phyloP scores from a whole-genome alignment of 2,329 filamentous ascomycete genomes.

The Arthrobotrys sinensis region DNA sequence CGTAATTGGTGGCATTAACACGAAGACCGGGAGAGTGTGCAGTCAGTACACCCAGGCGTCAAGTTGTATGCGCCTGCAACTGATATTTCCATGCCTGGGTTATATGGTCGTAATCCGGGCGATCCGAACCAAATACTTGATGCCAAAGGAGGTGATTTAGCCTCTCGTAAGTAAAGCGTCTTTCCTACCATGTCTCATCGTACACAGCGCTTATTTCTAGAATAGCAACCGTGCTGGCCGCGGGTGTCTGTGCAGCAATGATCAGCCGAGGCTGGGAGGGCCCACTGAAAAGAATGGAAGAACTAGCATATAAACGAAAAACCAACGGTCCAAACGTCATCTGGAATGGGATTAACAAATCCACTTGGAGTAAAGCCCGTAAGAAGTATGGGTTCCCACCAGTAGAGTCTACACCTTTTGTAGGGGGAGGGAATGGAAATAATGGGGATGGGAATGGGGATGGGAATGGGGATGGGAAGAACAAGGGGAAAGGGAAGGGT shows the following conservation, averaged over 20 bases:
- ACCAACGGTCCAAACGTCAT: neutral
- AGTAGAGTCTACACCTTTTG: no score
- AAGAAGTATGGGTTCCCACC: no score
- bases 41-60: neutral
- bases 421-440: no score
- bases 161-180: neutral
- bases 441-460: no score
- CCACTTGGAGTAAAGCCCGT: neutral
- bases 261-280: constrained; percentile 1
- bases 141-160: no score
- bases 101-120: neutral
- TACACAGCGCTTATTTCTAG: neutral
- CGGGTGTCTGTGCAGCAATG: neutral
- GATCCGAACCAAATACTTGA: neutral
- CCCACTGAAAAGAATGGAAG: constrained; percentile 3
- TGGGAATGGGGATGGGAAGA: neutral
- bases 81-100: neutral
- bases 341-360: constrained; percentile 1
- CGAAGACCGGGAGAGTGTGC: neutral
- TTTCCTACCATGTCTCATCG: no score
- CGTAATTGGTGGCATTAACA: neutral
- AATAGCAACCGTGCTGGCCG: neutral
- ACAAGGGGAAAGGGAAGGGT: neutral
- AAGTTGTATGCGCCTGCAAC: neutral
- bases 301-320: neutral